Evolutionary conservation across 169 alveolate genomes (phyloP).

Genomic region (Neospora caninum): DNA sequence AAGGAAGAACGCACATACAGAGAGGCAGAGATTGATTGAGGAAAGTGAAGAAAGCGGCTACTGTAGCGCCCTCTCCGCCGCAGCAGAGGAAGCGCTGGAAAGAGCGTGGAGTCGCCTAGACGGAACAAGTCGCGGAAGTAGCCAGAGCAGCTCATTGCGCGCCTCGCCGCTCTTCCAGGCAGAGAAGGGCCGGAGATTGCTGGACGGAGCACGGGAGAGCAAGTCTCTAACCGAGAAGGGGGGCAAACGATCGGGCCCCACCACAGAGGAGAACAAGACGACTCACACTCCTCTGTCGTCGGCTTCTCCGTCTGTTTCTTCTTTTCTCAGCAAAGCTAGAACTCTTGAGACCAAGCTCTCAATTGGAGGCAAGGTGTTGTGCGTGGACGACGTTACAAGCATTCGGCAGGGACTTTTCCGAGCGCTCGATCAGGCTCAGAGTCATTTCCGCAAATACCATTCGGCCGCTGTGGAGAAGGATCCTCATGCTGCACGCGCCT

Average conservation of each 20-base stretch:
- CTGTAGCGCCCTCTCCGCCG: not conserved
- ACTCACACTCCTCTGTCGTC: too few species aligned
- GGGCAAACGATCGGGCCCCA: too few species aligned
- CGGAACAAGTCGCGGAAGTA: not conserved
- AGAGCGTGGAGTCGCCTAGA: conserved; percentile 25
- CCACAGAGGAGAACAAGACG: too few species aligned
- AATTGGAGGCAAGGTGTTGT: too few species aligned
- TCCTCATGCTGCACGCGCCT: not conserved
- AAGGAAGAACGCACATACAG: not conserved
- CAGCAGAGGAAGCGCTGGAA: conserved; percentile 14
- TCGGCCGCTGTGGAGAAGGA: not conserved
- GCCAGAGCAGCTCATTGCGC: not conserved
- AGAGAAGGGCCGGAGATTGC: not conserved
- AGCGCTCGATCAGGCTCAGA: not conserved
- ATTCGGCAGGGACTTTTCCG: not conserved
- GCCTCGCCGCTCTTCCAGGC: not conserved
- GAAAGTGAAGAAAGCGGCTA: not conserved
- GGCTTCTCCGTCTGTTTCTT: too few species aligned
- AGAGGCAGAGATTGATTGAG: not conserved
- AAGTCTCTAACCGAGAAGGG: not conserved
- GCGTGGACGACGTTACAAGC: not conserved
- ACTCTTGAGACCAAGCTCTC: too few species aligned
- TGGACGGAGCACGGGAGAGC: not conserved
- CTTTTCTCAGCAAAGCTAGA: too few species aligned
- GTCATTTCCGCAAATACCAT: not conserved